Evolutionary conservation across 768 basidiomycete species (phyloP), one percentile per base, ranked within the genome.

Genomic region (Russula vinacea): DNA sequence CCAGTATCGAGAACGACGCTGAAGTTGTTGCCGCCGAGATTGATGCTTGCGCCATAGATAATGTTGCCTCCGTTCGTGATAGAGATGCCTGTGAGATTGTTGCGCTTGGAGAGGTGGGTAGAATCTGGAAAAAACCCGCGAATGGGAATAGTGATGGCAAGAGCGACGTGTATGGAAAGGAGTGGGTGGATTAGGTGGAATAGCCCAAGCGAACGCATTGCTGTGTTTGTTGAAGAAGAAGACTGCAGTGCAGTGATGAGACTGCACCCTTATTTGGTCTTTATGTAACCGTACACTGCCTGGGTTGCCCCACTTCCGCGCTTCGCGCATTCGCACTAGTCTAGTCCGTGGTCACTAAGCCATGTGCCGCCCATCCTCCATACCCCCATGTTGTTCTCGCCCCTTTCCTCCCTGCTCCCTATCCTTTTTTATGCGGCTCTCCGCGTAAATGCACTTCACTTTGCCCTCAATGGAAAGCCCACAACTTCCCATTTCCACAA

Each of bases 1-100:
- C 90, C 90, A 8, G 89, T 90, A 71, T 92, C 90, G 58, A 92
- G 74, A 69, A 89, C 76, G 57, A 91, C 86, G 26, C 80, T 78
- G 66, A 88, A 75, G 5, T 75, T 70, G 24, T 74, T 74, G 19
- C 87, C 87, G 17, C 83, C 86, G 49, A 92, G 74, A 17, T 86
- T 88, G 66, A 92, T 79, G 70, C 89, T 90, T 45, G 81, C 78
- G 56, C 87, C 83, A 71, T 92, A 92, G 70, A 89, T 84, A 0
- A 84, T 79, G 76, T 92, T 90, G 68, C 83, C 84, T 0, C 81
- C 85, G 74, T 91, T 87, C 29, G 76, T 75, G 32, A 90, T 75
- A 17, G 83, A 77, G 5, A 86, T 68, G 11, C 68, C 66, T 0
- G 69, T 54, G 54, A 69, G 22, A 33, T 59, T 60, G 35, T 44